These are phyloP conservation scores for Cucurbitaria berberidis DNA, from an alignment of 2,329 filamentous ascomycete species.

Conservation along the genomic window DNA sequence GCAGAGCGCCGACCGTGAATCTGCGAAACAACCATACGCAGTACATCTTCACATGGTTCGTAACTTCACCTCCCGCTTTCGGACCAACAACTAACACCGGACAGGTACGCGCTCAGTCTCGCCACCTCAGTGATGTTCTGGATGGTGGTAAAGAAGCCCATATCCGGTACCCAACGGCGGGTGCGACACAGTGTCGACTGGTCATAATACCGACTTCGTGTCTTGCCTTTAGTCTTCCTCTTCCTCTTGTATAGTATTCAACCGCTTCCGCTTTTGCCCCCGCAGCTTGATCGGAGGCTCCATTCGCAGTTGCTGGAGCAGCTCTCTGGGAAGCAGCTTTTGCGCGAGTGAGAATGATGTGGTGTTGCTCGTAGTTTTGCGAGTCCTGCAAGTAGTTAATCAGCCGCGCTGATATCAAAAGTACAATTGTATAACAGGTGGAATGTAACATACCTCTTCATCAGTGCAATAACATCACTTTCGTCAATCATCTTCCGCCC, in stretches of 20 bases:
- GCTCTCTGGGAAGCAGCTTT: slow-evolving; percentile 78
- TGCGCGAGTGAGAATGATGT: slow-evolving; percentile 87
- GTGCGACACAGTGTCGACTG: slow-evolving; percentile 79
- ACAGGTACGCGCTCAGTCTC: slow-evolving; percentile 81
- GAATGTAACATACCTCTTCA: slow-evolving; percentile 72
- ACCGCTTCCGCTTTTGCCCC: slow-evolving; percentile 49
- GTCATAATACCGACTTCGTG: slow-evolving; percentile 55
- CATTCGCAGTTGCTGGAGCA: slow-evolving; percentile 83
- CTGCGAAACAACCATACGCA: slow-evolving; percentile 95
- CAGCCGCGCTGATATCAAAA: slow-evolving; percentile 4
- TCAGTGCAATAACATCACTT: slow-evolving; percentile 78
- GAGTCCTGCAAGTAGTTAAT: slow-evolving; percentile 42
- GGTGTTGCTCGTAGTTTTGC: slow-evolving; percentile 72
- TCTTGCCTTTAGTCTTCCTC: slow-evolving; percentile 49
- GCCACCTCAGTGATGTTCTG: slow-evolving; percentile 95
- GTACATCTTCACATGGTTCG: slow-evolving; percentile 98
- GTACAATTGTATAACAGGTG: slow-evolving; percentile 26
- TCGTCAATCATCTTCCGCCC: slow-evolving; percentile 86
- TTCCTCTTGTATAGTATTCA: slow-evolving; percentile 52
- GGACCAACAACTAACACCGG: slow-evolving; percentile 18
- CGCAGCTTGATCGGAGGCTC: slow-evolving; percentile 54
- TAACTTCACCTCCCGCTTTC: not conserved
- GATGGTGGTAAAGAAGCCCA: slow-evolving; percentile 90
- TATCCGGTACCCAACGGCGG: slow-evolving; percentile 72
- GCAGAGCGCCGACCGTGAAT: slow-evolving; percentile 85